phyloP scores from a whole-genome alignment of 768 basidiomycete genomes.

The Leccinum incarnatum region DNA sequence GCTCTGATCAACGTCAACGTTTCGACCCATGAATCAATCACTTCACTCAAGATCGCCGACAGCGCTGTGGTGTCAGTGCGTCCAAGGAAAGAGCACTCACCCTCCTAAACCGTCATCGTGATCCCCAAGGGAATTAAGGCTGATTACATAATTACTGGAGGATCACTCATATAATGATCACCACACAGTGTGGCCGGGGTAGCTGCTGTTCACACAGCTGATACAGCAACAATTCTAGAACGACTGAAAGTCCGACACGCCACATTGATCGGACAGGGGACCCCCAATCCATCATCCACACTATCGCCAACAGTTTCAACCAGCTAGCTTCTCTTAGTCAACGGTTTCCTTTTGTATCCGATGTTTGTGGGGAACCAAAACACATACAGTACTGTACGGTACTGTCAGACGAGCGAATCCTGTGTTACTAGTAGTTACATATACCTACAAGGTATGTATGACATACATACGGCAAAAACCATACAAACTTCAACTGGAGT shows the following conservation, averaged over 20 bases:
- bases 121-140: too few relatives aligned
- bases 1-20: background rate
- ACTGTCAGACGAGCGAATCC: background rate
- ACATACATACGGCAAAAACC: background rate
- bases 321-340: background rate
- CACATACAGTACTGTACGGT: background rate
- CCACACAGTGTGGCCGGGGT: too few relatives aligned
- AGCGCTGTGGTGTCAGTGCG: too few relatives aligned
- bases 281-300: background rate
- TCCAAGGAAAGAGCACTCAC: too few relatives aligned
- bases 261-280: too few relatives aligned
- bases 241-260: too few relatives aligned
- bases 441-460: background rate
- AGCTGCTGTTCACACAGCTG: too few relatives aligned
- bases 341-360: background rate
- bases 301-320: background rate
- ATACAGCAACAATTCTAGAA: too few relatives aligned
- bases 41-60: too few relatives aligned
- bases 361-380: background rate
- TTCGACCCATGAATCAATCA: too few relatives aligned
- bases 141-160: too few relatives aligned
- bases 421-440: background rate
- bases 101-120: background rate
- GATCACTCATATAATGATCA: too few relatives aligned
- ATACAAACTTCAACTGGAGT: slow-evolving; percentile 4